A percentile compares a stretch with the other conserved stretches of the same genome.
Evolutionary conservation across 139 green algal genomes (phyloP).

Genomic region (Chlorella sp.): DNA sequence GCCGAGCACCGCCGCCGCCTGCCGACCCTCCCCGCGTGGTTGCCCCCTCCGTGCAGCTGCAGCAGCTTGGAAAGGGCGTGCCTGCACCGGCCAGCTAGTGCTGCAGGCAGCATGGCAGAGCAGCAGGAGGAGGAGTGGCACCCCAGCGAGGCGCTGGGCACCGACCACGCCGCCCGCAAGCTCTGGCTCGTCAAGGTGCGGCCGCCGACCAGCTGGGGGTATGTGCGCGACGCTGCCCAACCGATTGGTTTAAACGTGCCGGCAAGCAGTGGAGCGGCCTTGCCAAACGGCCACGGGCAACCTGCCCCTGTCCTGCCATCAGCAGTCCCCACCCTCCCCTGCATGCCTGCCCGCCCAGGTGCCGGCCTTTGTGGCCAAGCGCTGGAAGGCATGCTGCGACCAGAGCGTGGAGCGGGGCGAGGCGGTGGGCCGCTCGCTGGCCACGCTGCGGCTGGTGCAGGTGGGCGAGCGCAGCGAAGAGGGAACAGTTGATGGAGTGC

Average conservation of each 20-base stretch:
- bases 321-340: neutral
- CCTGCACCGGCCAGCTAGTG: neutral
- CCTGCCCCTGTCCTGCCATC: neutral
- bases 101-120: neutral
- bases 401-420: slow-evolving; percentile 37
- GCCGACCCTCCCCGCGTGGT: too few relatives aligned
- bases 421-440: slow-evolving; percentile 35
- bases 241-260: too few relatives aligned
- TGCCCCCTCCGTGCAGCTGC: neutral
- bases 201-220: too few relatives aligned
- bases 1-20: too few relatives aligned
- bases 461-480: too few relatives aligned
- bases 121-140: neutral
- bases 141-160: neutral
- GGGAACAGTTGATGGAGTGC: too few relatives aligned
- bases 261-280: too few relatives aligned
- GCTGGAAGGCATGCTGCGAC: slow-evolving; percentile 50
- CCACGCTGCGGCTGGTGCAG: slow-evolving; percentile 22
- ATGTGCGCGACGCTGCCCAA: too few relatives aligned
- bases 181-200: slow-evolving; percentile 55
- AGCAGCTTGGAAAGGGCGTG: neutral
- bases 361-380: slow-evolving; percentile 59
- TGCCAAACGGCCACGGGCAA: too few relatives aligned
- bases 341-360: slow-evolving; percentile 38
- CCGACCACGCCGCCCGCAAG: slow-evolving; percentile 34